These are phyloP conservation scores for Erigeron philadelphicus DNA, from an alignment of 140 eudicot species.

Conservation along the genomic window DNA sequence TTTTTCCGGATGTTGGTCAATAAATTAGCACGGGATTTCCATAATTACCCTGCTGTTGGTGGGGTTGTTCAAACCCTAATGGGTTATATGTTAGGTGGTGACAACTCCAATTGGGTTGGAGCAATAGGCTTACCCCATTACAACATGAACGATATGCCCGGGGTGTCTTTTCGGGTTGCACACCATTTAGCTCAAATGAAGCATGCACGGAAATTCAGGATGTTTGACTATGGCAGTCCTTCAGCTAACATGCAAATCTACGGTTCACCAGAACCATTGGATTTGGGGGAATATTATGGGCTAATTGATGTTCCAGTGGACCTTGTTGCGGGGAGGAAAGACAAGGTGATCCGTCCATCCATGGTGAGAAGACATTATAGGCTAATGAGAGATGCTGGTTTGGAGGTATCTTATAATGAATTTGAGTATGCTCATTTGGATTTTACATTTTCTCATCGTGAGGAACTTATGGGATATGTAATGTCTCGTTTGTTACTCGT, in stretches of 20 bases:
- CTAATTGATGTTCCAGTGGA: slow-evolving; percentile 88
- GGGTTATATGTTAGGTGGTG: slow-evolving; percentile 86
- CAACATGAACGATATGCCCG: slow-evolving; percentile 98
- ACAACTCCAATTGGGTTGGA: slow-evolving; percentile 95
- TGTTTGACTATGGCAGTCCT: slow-evolving; percentile 81
- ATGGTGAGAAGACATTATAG: slow-evolving; percentile 80
- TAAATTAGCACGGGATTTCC: slow-evolving; percentile 92
- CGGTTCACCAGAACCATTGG: slow-evolving; percentile 75
- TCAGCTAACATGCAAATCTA: slow-evolving; percentile 60
- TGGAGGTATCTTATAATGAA: slow-evolving; percentile 73
- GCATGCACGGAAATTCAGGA: slow-evolving; percentile 45
- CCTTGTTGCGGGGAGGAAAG: slow-evolving; percentile 78
- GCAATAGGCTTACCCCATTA: slow-evolving; percentile 88
- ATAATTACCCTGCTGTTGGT: slow-evolving; percentile 91
- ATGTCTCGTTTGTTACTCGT: slow-evolving; percentile 74
- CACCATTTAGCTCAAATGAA: slow-evolving; percentile 87
- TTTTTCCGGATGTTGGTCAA: slow-evolving; percentile 91
- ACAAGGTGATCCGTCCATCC: slow-evolving; percentile 76
- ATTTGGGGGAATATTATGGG: slow-evolving; percentile 70
- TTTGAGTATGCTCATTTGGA: slow-evolving; percentile 93
- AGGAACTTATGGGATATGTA: slow-evolving; percentile 82
- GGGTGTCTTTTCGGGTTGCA: slow-evolving; percentile 72
- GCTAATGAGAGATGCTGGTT: slow-evolving; percentile 62
- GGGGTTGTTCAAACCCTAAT: slow-evolving; percentile 91
- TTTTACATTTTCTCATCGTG: slow-evolving; percentile 83